phyloP scores from a whole-genome alignment of 495 filamentous ascomycete species.

The Penicillium bovifimosum region DNA sequence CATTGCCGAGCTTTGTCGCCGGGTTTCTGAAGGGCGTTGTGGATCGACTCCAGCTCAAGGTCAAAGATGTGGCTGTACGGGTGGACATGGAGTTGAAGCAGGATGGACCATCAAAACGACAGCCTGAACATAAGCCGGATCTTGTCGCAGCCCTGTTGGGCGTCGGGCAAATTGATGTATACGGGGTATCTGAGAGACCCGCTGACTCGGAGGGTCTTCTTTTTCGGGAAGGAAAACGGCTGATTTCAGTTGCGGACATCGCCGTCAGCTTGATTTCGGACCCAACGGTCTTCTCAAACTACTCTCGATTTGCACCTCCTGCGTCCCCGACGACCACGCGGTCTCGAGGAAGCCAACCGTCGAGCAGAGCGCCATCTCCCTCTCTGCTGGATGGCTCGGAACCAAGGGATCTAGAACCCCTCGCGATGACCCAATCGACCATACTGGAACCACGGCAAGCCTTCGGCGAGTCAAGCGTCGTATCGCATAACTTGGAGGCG shows the following conservation, averaged over 20 bases:
- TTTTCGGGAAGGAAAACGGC: constrained; percentile 54
- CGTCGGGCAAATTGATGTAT: constrained; percentile 60
- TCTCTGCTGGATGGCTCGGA: constrained; percentile 22
- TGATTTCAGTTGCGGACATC: constrained; percentile 57
- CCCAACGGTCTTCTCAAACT: constrained; percentile 62
- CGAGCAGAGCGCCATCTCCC: constrained; percentile 31
- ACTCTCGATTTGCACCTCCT: constrained; percentile 55
- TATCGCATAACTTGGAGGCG: constrained; percentile 19
- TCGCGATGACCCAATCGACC: constrained; percentile 40
- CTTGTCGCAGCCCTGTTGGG: constrained; percentile 59
- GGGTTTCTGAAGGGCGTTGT: constrained; percentile 76
- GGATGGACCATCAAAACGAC: constrained; percentile 35
- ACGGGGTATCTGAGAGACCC: constrained; percentile 51
- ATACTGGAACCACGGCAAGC: constrained; percentile 32
- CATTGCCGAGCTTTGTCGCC: constrained; percentile 75
- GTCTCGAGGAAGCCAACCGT: constrained; percentile 32
- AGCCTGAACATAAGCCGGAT: constrained; percentile 39
- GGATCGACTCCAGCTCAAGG: constrained; percentile 68
- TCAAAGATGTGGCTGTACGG: constrained; percentile 62
- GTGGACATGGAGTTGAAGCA: constrained; percentile 52
- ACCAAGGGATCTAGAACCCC: constrained; percentile 15
- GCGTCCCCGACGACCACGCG: constrained; percentile 55
- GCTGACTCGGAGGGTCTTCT: constrained; percentile 20
- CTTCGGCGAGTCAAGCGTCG: neutral
- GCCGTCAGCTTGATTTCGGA: constrained; percentile 65